Evolutionary conservation across 225 moss, liverwort and hornwort genomes (phyloP).

Genomic region (Sphagnum tenellum): DNA sequence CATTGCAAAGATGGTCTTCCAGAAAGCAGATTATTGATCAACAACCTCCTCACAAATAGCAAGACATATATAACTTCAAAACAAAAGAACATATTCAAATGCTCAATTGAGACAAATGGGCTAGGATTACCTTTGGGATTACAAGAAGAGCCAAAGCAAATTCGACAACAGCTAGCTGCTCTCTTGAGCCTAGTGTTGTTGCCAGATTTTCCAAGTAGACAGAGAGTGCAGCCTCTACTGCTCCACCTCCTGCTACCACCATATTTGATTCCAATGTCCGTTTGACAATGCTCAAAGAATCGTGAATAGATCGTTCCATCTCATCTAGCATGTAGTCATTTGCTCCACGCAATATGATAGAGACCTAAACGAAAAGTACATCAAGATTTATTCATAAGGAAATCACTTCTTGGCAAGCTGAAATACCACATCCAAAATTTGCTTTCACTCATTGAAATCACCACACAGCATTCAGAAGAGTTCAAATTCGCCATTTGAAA

Average conservation of each 20-base stretch:
- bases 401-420: neutral
- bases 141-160: conserved; percentile 82
- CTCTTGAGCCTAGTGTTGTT: conserved; percentile 69
- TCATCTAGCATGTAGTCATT: conserved; percentile 88
- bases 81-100: too few species aligned
- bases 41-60: too few species aligned
- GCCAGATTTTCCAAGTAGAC: conserved; percentile 74
- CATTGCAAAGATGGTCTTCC: too few species aligned
- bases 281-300: conserved; percentile 79
- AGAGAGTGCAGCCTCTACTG: conserved; percentile 72
- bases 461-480: too few species aligned
- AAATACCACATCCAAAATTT: too few species aligned
- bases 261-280: conserved; percentile 74
- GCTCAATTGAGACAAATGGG: too few species aligned
- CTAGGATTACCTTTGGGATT: conserved; percentile 49
- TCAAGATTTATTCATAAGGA: neutral
- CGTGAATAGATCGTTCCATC: conserved; percentile 83
- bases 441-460: too few species aligned
- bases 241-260: conserved; percentile 80
- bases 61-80: too few species aligned
- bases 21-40: too few species aligned
- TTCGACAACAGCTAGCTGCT: conserved; percentile 80
- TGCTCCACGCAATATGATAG: conserved; percentile 70
- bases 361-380: conserved; percentile 28
- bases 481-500: too few species aligned